Evolutionary conservation across 2,329 filamentous ascomycete species (phyloP), one percentile per base, ranked within the genome.

Genomic region (Colletotrichum orchidophilum): DNA sequence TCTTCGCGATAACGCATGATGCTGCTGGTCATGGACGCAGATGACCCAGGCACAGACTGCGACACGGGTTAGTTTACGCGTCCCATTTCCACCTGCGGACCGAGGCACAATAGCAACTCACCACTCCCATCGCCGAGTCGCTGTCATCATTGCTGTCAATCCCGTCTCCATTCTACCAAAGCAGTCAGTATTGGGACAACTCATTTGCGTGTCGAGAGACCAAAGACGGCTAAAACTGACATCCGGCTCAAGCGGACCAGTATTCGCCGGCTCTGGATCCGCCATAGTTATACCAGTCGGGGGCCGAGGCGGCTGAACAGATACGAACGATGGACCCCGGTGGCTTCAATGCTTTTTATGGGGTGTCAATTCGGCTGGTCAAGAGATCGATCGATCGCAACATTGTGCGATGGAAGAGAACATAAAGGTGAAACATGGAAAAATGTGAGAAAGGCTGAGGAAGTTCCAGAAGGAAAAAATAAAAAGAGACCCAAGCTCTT

Each of bases 1-100:
- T 83, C 83, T n/a, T 78, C 75, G 5, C 81, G 79, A 72, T 79
- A 80, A n/a, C 77, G 73, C 55, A 78, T 70, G 54, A 84, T 82
- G 65, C 81, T 84, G 1, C 81, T 81, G 13, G 75, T 74, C 50
- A 81, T 75, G 3, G 80, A 82, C 0, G 75, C 75, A 0, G 78
- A 79, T 35, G 78, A 80, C 71, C 54, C 63, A 50, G 71, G 58
- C 55, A 67, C 68, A 52, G 68, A 68, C 68, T 71, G 21, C 55
- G 3, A 31, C 15, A 13, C 42, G 24, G 8, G 11, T 66, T 31
- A 66, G 63, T 11, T n/a, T 24, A 21, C 21, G 31, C 24, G 31
- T 31, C 6, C 15, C 3, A 9, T 18, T 6, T 6, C 12, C 21
- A 9, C 24, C 31, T 8, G 15, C n/a, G 24, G 52, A 13, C 52